Conservation (phyloP, 2,329 filamentous ascomycete species). For the Trichoderma semiorbis region DNA sequence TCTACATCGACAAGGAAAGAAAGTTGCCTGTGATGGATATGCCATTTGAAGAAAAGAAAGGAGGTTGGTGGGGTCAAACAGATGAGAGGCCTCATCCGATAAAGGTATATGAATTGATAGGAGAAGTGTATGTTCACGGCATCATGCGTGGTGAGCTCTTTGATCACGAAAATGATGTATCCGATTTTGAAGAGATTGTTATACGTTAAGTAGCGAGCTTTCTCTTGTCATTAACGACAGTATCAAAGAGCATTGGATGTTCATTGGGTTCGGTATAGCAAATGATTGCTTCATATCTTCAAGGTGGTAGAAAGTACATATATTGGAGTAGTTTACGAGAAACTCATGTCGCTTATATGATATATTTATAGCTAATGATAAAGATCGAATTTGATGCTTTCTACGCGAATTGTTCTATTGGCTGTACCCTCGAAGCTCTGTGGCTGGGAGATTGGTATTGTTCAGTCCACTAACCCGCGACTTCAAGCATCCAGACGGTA, state of each 20-base stretch:
- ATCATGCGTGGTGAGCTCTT: neutral
- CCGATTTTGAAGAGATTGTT: neutral
- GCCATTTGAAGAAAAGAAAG: neutral
- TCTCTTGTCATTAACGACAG: neutral
- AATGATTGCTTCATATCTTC: neutral
- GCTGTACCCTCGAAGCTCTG: neutral
- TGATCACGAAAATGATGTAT: neutral
- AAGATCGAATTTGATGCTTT: neutral
- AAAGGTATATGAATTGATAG: neutral
- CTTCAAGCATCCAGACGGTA: neutral
- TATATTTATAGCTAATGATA: neutral
- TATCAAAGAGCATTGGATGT: neutral
- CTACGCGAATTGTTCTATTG: accelerated
- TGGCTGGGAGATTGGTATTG: no score
- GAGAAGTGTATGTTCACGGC: neutral
- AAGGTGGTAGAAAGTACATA: neutral
- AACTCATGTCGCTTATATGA: neutral
- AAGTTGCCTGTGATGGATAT: neutral
- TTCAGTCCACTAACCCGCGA: neutral
- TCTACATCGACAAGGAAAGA: neutral
- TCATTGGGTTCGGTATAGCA: neutral
- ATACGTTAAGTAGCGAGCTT: neutral
- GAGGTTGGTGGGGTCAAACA: neutral
- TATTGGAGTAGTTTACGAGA: neutral
- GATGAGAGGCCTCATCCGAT: neutral